Percentiles rank a stretch among this genome's conserved stretches.
Conservation (phyloP, 176 grass and related monocot species). For the Avena eriantha region DNA sequence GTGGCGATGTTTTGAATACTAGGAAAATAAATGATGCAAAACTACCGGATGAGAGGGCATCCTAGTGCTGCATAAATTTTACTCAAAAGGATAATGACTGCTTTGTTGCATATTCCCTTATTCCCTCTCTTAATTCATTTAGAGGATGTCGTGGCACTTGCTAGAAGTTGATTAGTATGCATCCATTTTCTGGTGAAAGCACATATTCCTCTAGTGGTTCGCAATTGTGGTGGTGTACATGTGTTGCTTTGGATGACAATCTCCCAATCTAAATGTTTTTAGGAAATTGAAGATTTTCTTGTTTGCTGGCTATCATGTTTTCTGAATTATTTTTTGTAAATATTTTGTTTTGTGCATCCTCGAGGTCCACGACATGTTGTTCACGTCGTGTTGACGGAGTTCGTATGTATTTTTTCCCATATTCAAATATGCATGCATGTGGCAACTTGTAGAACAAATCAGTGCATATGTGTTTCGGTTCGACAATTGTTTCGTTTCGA, state of each 20-base stretch:
- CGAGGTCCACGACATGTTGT: too few species aligned
- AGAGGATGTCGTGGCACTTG: neutral
- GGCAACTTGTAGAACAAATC: too few species aligned
- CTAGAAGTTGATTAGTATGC: neutral
- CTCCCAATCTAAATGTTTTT: neutral
- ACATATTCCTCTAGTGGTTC: neutral
- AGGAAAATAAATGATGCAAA: neutral
- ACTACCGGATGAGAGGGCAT: neutral
- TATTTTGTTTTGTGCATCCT: too few species aligned
- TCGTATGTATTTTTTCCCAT: too few species aligned
- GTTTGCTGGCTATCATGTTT: too few species aligned
- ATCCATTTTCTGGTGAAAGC: neutral
- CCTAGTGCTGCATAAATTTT: constrained; percentile 35
- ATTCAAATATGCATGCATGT: too few species aligned
- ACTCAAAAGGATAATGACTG: neutral
- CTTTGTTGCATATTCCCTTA: neutral
- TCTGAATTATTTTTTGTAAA: too few species aligned
- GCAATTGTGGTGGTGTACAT: neutral
- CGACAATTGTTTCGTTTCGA: too few species aligned
- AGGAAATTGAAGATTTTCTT: too few species aligned
- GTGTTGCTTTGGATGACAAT: neutral
- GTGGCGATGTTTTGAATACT: neutral
- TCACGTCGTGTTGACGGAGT: too few species aligned
- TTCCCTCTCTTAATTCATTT: neutral
- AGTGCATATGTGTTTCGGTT: too few species aligned